Base-by-base conservation (phyloP, 331 rosid genomes). In the Cydonia oblonga region DNA sequence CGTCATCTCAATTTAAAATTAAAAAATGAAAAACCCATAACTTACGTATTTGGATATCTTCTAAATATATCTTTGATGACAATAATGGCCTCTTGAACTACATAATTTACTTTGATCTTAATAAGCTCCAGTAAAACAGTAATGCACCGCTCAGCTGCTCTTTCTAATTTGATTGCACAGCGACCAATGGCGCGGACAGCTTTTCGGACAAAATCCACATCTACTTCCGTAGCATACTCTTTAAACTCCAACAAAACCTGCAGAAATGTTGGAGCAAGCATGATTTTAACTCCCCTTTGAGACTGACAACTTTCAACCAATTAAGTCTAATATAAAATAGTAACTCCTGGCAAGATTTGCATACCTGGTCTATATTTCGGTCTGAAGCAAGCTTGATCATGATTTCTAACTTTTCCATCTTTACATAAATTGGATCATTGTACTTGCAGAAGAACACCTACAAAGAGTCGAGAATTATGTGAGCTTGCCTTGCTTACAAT, bases 171-270 rank as follows among this genome's bases (percentile, higher is more conserved):
- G 83, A 95, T 95, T 83, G 99, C 99, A 86, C 99, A 91, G 66
- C 99, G 95, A 74, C 99, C 99, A 87, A 95, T 95, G 73, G 99
- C 99, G 63, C 99, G 99, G 69, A 95, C 99, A 68, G 99, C 99
- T 72, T 91, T 95, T 78, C 99, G 84, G 68, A 95, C 99, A 86
- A 95, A 95, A 73, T 95, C 99, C 30, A 95, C 99, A 78, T 95
- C 99, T 25, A 95, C 99, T 88, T 95, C 99, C 15, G 99, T 95
- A 63, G 99, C 99, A 87, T 95, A 95, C 78, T 95, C 99, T 83
- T 95, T 95, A 78, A 95, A 95, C 80, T 95, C 99, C 92, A 95
- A 86, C 38, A 95, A 81, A 80, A 95, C 99, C 99, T 95, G 86
- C 78, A 78, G 71, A 82, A 25, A 75, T 38, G 20, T 57, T 61